Evolutionary conservation across 2,329 filamentous ascomycete species (phyloP).

Genomic region (Talaromyces marneffei): DNA sequence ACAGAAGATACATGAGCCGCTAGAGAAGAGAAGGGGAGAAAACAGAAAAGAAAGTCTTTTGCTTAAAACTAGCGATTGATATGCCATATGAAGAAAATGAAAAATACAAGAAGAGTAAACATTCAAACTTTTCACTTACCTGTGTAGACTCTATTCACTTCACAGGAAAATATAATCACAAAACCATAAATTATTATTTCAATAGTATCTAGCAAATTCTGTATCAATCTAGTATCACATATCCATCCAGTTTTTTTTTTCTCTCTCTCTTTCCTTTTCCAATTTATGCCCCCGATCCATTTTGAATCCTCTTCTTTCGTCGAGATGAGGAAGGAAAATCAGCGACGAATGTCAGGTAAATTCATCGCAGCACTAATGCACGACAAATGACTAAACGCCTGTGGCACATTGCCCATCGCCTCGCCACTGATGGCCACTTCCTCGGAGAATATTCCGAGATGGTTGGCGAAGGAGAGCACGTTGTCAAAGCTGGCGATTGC

Average conservation of each 20-base stretch:
- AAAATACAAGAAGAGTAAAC: conserved; percentile 1
- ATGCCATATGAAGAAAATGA: conserved; percentile 1
- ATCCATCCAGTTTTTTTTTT: background rate
- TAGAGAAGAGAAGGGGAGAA: background rate
- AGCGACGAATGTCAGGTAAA: conserved; percentile 32
- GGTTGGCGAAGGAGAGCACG: conserved; percentile 70
- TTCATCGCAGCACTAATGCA: conserved; percentile 74
- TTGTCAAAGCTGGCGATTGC: conserved; percentile 70
- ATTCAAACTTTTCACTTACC: background rate
- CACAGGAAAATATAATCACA: background rate
- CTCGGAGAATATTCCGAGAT: conserved; percentile 72
- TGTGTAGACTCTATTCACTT: background rate
- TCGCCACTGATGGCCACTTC: conserved; percentile 70
- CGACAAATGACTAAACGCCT: conserved; percentile 71
- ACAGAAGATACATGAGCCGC: background rate
- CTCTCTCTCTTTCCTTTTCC: background rate
- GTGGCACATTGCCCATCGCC: conserved; percentile 72
- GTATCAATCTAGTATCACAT: background rate
- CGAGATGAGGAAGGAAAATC: background rate
- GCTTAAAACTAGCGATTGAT: background rate
- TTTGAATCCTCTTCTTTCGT: background rate
- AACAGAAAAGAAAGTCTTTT: background rate
- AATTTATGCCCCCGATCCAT: background rate
- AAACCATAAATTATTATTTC: background rate
- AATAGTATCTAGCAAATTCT: background rate